Percentiles rank a stretch among this genome's conserved stretches.
Evolutionary conservation across 306 rosid species (phyloP).

Genomic region (Acacia confusa): DNA sequence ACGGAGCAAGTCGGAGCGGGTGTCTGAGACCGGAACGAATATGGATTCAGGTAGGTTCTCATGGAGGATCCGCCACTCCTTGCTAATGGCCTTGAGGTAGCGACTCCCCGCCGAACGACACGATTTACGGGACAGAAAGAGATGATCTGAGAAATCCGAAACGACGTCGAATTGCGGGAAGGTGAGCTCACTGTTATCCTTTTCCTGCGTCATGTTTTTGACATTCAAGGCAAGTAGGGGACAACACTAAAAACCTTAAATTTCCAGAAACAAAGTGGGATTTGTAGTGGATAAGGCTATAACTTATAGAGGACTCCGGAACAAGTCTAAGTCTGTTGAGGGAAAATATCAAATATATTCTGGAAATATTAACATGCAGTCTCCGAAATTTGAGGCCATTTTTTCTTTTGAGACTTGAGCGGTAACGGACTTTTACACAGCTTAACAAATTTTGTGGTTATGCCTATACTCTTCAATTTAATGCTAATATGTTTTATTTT

Average conservation of each 20-base stretch:
- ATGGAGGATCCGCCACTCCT: conserved; percentile 56
- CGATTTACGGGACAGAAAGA: neutral
- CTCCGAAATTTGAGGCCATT: no score
- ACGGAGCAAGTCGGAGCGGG: conserved; percentile 40
- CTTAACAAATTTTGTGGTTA: no score
- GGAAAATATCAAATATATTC: no score
- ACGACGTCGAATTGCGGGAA: conserved; percentile 51
- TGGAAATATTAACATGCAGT: no score
- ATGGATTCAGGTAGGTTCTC: conserved; percentile 55
- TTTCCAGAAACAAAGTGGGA: neutral
- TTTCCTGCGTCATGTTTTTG: neutral
- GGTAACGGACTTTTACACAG: no score
- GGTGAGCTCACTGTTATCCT: neutral
- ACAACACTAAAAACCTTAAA: no score
- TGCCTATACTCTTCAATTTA: no score
- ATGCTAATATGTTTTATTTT: no score
- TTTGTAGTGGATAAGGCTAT: no score
- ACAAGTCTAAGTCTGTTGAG: no score
- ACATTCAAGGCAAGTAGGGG: neutral
- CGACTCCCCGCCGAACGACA: neutral
- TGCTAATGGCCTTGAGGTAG: conserved; percentile 40
- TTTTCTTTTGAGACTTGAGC: no score
- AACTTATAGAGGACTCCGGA: no score
- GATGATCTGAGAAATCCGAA: conserved; percentile 44
- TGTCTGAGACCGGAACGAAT: conserved; percentile 35